These are phyloP conservation scores for Mycena vulgaris DNA, from an alignment of 768 basidiomycete species.

Conservation along the genomic window DNA sequence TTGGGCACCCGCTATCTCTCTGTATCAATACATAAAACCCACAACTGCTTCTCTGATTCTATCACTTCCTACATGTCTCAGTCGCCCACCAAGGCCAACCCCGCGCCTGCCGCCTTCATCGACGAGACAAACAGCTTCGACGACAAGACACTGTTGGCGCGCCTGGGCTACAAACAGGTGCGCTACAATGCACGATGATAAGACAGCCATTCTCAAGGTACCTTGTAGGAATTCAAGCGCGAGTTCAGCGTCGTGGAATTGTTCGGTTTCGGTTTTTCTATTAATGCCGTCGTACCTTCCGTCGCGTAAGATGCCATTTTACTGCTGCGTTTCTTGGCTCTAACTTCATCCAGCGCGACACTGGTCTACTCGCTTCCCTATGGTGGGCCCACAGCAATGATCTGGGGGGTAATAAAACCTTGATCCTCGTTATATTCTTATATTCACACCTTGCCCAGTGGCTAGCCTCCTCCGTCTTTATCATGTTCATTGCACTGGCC, in stretches of 20 bases:
- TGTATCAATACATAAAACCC: no score
- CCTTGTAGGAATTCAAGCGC: constrained; percentile 21
- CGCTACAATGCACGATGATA: no score
- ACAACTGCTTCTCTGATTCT: no score
- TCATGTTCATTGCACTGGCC: constrained; percentile 16
- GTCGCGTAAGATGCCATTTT: not conserved
- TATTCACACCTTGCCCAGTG: not conserved
- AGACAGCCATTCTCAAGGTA: no score
- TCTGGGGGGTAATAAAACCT: constrained; percentile 7
- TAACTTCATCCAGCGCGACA: not conserved
- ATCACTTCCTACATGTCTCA: no score
- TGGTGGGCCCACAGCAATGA: constrained; percentile 16
- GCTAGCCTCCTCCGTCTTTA: constrained; percentile 1
- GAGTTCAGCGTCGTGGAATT: constrained; percentile 7
- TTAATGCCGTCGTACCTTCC: not conserved
- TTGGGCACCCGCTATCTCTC: no score
- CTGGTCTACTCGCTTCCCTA: constrained; percentile 2
- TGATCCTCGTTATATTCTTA: no score
- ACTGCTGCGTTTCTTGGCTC: not conserved
- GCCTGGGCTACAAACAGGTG: no score
- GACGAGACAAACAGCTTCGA: not conserved
- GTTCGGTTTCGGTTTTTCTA: constrained; percentile 16
- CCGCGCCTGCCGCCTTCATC: not conserved
- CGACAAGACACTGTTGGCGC: constrained; percentile 6
- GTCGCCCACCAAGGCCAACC: no score